These are phyloP conservation scores for Ganoderma leucocontextum DNA, from an alignment of 1,284 basidiomycete genomes.

Conservation along the genomic window DNA sequence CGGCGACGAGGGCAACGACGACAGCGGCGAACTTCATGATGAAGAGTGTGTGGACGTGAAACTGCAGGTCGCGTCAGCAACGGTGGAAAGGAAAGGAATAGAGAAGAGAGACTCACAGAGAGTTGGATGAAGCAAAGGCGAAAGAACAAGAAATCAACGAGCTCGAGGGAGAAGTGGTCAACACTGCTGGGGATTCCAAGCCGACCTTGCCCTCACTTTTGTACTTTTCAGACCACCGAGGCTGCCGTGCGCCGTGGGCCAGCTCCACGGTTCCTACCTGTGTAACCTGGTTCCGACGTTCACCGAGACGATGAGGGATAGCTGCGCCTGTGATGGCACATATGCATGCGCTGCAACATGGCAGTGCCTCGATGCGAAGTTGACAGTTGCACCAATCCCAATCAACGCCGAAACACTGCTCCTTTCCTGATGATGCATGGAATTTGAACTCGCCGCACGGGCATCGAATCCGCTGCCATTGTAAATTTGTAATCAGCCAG, in stretches of 20 bases:
- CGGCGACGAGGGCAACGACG: neutral
- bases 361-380: neutral
- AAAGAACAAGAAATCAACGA: neutral
- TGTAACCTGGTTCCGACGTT: neutral
- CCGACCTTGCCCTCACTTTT: neutral
- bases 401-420: neutral
- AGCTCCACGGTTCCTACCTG: neutral
- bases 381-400: neutral
- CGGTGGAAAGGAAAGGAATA: neutral
- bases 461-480: constrained; percentile 24
- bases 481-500: constrained; percentile 16
- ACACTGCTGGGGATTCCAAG: constrained; percentile 2
- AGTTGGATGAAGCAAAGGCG: constrained; percentile 4
- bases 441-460: neutral
- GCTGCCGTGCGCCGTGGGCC: neutral
- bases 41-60: neutral
- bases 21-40: constrained; percentile 6
- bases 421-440: neutral
- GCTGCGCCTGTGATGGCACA: neutral
- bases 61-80: neutral
- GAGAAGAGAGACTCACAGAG: neutral
- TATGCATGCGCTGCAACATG: neutral
- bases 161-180: neutral
- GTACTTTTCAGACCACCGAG: neutral
- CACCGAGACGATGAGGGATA: neutral